These are phyloP conservation scores for Anacardium occidentale DNA, from an alignment of 345 rosid species.

Conservation along the genomic window DNA sequence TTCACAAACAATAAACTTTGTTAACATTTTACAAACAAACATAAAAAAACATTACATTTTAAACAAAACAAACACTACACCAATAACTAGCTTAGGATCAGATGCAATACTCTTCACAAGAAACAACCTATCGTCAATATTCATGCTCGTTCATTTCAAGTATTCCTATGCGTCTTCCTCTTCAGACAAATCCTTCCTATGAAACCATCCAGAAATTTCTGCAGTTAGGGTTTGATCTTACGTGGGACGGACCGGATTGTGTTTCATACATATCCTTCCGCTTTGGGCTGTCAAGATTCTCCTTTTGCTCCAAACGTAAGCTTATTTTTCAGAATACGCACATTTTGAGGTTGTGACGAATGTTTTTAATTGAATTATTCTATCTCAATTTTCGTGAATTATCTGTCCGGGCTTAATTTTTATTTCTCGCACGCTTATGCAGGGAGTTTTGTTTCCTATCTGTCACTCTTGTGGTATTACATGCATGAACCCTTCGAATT, in stretches of 20 bases:
- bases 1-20: too few relatives aligned
- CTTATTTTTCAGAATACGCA: neutral
- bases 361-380: neutral
- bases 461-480: too few relatives aligned
- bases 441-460: neutral
- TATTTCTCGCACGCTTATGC: neutral
- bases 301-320: conserved; percentile 13
- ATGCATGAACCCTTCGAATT: neutral
- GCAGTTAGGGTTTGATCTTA: conserved; percentile 41
- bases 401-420: neutral
- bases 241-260: conserved; percentile 14
- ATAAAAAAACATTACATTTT: too few relatives aligned
- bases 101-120: too few relatives aligned
- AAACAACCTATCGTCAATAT: conserved; percentile 20
- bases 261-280: too few relatives aligned
- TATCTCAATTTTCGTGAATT: neutral
- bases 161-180: conserved; percentile 26
- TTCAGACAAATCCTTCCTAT: conserved; percentile 29
- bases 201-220: conserved; percentile 26
- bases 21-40: too few relatives aligned
- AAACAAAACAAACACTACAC: too few relatives aligned
- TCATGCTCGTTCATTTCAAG: conserved; percentile 31
- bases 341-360: neutral
- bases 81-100: too few relatives aligned
- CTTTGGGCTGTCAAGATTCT: too few relatives aligned